Evolutionary conservation across 306 rosid species (phyloP), one percentile per base, ranked within the genome.

Genomic region (Castanea mollissima): DNA sequence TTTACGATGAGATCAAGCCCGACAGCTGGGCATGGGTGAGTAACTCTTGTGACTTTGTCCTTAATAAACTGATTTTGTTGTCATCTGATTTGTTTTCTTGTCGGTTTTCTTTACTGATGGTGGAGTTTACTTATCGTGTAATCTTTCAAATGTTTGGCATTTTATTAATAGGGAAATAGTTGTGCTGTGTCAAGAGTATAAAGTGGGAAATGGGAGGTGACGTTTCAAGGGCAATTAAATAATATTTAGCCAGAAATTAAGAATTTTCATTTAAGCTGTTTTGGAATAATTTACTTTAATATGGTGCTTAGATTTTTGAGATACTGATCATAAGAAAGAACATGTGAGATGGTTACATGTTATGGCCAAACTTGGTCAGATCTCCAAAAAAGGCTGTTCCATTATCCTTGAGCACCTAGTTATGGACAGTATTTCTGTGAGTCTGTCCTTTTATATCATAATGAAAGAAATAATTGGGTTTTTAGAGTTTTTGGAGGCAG

Each of bases 11-110:
- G 56, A 63, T 85, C 82, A 87, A 68, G 80, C 85, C 97, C 13
- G 88, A 89, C 75, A 72, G 79, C 78, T 91, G 96, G 94, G 86
- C 94, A 1, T 95, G 94, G 99, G 99, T 94, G 25, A 19, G 85
- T 84, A 52, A 0, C 14, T 57, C 55, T 86, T 74, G 49, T 64
- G 54, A 41, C 54, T 6, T 31, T 35, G 44, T 67, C 11, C 34
- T 29, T 32, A 16, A 54, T 74, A 13, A 34, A 23, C 46, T 41
- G 54, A 34, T 20, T 65, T 65, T 51, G 34, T 52, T 62, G 12
- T 72, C 58, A n/a, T 55, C 56, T 25, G 70, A 1, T 21, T 49
- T 20, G 4, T 77, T 14, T 34, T 59, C 32, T 49, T 71, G 3
- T 64, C 75, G 51, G 49, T 56, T 64, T 52, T 21, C 8, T 74